Evolutionary conservation across 139 green algal genomes (phyloP), one percentile per base, ranked within the genome.

Genomic region (Tetradesmus lagerheimii): DNA sequence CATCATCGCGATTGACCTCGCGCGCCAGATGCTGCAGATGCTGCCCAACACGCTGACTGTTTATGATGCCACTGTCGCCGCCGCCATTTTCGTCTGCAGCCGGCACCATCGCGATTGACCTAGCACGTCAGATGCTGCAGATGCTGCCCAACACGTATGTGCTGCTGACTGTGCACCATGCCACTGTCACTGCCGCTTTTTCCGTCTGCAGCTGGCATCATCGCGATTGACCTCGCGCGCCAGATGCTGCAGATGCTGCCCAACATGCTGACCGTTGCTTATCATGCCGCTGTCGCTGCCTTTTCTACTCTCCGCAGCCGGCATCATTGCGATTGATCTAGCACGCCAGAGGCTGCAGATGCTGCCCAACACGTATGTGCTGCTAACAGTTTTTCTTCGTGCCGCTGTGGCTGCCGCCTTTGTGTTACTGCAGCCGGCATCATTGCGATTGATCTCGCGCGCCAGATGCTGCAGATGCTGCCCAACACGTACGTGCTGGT

Each of bases 211-310:
- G 97, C 97, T 1, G 97, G 97, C 35, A 94, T 99, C 76, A 97
- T 99, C 62, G 92, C 96, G 27, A 94, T 99, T 86, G 95, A 97
- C 82, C 93, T 99, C 53, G 98, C 98, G 0, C 87, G 93, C 71
- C 95, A 99, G 94, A 95, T 99, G 91, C 95, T 99, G 89, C 95
- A 97, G 95, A 93, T 97, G 76, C 93, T 96, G 90, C 94, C 96
- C 50, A n/a, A n/a, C n/a, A n/a, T n/a, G n/a, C n/a, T n/a, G n/a
- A n/a, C n/a, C n/a, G n/a, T n/a, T n/a, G n/a, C n/a, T n/a, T n/a
- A n/a, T n/a, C n/a, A n/a, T n/a, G n/a, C n/a, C n/a, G n/a, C n/a
- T n/a, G n/a, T n/a, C n/a, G n/a, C n/a, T n/a, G n/a, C n/a, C n/a
- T n/a, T n/a, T n/a, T n/a, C n/a, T n/a, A n/a, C n/a, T n/a, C n/a